Base-by-base conservation (phyloP, 2,329 filamentous ascomycete genomes). In the Zarea fungicola region DNA sequence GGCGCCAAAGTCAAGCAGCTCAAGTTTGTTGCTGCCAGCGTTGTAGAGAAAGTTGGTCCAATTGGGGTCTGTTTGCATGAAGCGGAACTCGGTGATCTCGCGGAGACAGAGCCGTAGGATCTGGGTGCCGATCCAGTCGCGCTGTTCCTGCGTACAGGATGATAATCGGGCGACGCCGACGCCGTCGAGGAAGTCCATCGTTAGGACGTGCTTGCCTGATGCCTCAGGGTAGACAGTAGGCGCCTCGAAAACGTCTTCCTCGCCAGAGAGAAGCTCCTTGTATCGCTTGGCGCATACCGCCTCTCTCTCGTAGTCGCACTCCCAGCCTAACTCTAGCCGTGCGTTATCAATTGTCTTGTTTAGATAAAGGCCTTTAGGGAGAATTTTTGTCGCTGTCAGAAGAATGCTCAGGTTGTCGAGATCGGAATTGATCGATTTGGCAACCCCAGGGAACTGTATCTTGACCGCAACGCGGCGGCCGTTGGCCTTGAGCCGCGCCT, bases 21-120 rank as follows among this genome's bases (percentile, higher is more conserved):
- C 91, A 13, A 99, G 83, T 61, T 83, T 86, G 58, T 82, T 73
- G 4, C 77, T 81, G 18, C 72, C 59, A 1, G 82, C 73, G 59
- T 97, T 93, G 75, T 89, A 99, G 18, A 97, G 76, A 67, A 99
- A 99, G 68, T 99, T 99, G 28, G 92, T 97, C 93, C 93, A 99
- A 74, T 99, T 99, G 34, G 93, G 93, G 63, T 99, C 93, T 5
- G 93, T 99, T 71, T 99, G 93, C 93, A 99, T 99, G 72, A 95
- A 97, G 52, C 78, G 84, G 79, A 96, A 97, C 67, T 96, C 89
- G 55, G 85, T 85, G 58, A 97, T 92, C 70, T 97, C 93, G 51
- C 91, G 85, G 32, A 97, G 78, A 63, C 90, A 97, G 10, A 99
- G 83, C 4, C 90, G 87, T 45, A 97, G 78, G 56, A 97, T 88